Evolutionary conservation across 2,329 filamentous ascomycete species (phyloP), one percentile per base, ranked within the genome.

Genomic region (Fusarium guadeloupense): DNA sequence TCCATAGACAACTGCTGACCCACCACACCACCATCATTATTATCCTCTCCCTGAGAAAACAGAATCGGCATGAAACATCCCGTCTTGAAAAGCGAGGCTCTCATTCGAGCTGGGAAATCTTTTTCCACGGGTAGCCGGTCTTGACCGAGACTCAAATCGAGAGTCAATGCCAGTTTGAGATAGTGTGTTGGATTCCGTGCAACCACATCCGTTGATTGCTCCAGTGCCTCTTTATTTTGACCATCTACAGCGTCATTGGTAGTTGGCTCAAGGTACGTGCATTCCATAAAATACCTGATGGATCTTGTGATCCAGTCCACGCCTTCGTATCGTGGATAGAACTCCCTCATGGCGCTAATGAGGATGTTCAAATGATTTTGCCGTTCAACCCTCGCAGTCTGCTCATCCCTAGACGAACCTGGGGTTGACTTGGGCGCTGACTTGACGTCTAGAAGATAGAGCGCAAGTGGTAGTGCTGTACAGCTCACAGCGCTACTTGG

Each of bases 261-360:
- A 7, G 19, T 23, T 16, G 40, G 34, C 7, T 34, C 28, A 12
- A 50, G 31, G n/a, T 51, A 51, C 6, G 53, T 56, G 30, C 53
- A 56, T 14, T 56, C 53, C 46, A 56, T 41, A 10, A 56, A 56
- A 19, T 56, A 56, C 23, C 46, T 12, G 23, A 56, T 56, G n/a
- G n/a, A n/a, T n/a, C n/a, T n/a, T 3, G 25, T 76, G 40, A 80
- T 74, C 66, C 76, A 78, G 60, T 81, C 78, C 2, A 78, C 76
- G 20, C 77, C 77, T 48, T 81, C 78, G 50, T 80, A 80, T 42
- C 78, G 77, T 4, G 76, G 77, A 47, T 80, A 76, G 41, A 80
- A 81, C 0, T 75, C 75, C 51, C 77, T 78, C 75, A 81, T 80
- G 2, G 76, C 76, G 47, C 80, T 78, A 38, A 26, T 46, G 10